Base-by-base conservation (phyloP, 805 yeast species). In the Ogataea philodendri region DNA sequence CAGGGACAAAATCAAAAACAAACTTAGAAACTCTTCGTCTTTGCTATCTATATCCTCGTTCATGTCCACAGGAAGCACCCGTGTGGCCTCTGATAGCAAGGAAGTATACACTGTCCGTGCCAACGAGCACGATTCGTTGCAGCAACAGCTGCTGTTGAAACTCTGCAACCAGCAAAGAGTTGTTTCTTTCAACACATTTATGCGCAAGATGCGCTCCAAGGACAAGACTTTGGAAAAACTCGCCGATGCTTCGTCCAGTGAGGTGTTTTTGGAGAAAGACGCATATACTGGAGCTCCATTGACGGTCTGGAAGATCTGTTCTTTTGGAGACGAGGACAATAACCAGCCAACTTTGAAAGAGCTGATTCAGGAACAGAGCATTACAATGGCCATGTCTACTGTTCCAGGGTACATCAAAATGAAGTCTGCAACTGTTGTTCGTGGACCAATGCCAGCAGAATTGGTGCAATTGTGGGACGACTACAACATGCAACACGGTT, bases 1-100 rank as follows among this genome's bases (percentile, higher is more conserved):
- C 10, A 65, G 76, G 22, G 76, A 70, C 41, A 78, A 76, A 42
- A 60, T 79, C 34, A 67, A 69, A 44, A 65, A 67, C 39, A 79
- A 74, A 46, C 57, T 79, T 30, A 67, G 67, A 45, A 74, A 72
- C 37, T 69, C 75, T 18, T 60, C 72, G 2, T 72, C 79, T 4
- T 52, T 74, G 28, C 49, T 73, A 17, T 66, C 75, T 9, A 60
- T 72, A 22, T 63, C 63, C 5, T 55, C 62, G 2, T 46, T 49
- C 32, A 26, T 42, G 19, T 36, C 52, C 9, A 32, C 44, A 9
- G 33, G 26, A 21, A 35, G 29, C 18, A 30, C 30, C n/a, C 36
- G 41, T 7, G 27, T 26, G 9, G 42, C 51, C 5, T 21, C 20
- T 21, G 45, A 44, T 7, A 25, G 22, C 22, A 39, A 34, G 30